Evolutionary conservation across 495 filamentous ascomycete species (phyloP), one percentile per base, ranked within the genome.

Genomic region (Aspergillus egyptiacus): DNA sequence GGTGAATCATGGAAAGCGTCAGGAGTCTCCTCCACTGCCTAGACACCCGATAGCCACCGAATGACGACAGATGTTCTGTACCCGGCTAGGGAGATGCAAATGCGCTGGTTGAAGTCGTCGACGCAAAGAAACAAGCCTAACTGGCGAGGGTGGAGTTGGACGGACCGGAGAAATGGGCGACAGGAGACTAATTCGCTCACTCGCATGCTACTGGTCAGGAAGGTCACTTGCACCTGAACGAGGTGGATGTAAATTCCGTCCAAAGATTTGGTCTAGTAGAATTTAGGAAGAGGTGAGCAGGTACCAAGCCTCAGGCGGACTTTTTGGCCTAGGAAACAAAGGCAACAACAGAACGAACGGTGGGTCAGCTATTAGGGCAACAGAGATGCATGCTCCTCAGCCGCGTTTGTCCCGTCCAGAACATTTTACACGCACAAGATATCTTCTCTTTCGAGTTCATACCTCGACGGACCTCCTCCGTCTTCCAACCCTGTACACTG

Each of bases 21-120:
- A 47, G 47, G 38, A 51, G 57, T 50, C 38, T 51, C n/a, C 38
- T 31, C 53, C 32, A 45, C 20, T 42, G 46, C 15, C 43, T 51
- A 48, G 39, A 31, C 41, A 34, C 25, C 30, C 27, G 48, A 17
- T 43, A 42, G 47, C 27, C 36, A 24, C 46, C 40, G 45, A 40
- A 40, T 36, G 40, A 27, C 3, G 40, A 27, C 40, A 6, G 27
- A 19, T 30, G 14, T 43, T 5, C 20, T 43, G 40, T n/a, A n/a
- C n/a, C n/a, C n/a, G 40, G 40, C 22, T 14, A 18, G 8, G 15
- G 6, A 19, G 40, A 18, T 31, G 23, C 8, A 19, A 31, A 31
- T 8, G 17, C 9, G 9, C 31, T 33, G 23, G 31, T 27, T 32
- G 37, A 36, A 32, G n/a, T 43, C 28, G 24, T 23, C 38, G 23